Conservation (phyloP, 352 stramenopile genomes). For the Phytophthora sansomeana region DNA sequence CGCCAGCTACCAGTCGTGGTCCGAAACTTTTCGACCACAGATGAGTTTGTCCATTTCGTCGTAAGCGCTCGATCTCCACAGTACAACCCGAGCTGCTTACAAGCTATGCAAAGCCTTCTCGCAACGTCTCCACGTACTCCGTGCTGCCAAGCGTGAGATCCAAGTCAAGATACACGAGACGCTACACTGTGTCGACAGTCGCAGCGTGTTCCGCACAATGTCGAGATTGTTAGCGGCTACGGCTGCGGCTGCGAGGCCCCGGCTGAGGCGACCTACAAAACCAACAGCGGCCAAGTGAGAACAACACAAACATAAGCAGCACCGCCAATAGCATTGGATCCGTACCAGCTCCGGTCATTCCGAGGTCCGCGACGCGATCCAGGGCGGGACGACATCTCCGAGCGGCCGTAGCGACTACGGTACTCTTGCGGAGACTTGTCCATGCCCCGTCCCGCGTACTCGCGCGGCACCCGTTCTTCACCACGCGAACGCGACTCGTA, state of each 20-base stretch:
- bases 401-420: slow-evolving; percentile 33
- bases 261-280: slow-evolving; percentile 33
- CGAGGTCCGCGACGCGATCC: slow-evolving; percentile 35
- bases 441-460: slow-evolving; percentile 31
- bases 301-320: neutral
- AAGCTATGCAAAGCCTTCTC: slow-evolving; percentile 19
- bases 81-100: slow-evolving; percentile 28
- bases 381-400: slow-evolving; percentile 33
- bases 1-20: slow-evolving; percentile 24
- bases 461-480: slow-evolving; percentile 30
- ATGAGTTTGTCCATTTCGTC: slow-evolving; percentile 39
- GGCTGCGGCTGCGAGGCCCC: slow-evolving; percentile 39
- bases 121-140: slow-evolving; percentile 21
- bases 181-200: neutral
- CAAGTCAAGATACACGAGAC: slow-evolving; percentile 8
- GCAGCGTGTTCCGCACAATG: slow-evolving; percentile 4
- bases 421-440: slow-evolving; percentile 33
- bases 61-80: slow-evolving; percentile 12
- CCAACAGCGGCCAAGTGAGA: neutral
- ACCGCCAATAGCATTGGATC: slow-evolving; percentile 12
- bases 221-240: slow-evolving; percentile 32
- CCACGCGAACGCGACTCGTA: slow-evolving; percentile 27
- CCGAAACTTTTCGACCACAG: slow-evolving; percentile 27
- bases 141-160: slow-evolving; percentile 17
- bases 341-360: slow-evolving; percentile 43